phyloP scores from a whole-genome alignment of 768 basidiomycete species.

The Coprinopsis marcescibilis region DNA sequence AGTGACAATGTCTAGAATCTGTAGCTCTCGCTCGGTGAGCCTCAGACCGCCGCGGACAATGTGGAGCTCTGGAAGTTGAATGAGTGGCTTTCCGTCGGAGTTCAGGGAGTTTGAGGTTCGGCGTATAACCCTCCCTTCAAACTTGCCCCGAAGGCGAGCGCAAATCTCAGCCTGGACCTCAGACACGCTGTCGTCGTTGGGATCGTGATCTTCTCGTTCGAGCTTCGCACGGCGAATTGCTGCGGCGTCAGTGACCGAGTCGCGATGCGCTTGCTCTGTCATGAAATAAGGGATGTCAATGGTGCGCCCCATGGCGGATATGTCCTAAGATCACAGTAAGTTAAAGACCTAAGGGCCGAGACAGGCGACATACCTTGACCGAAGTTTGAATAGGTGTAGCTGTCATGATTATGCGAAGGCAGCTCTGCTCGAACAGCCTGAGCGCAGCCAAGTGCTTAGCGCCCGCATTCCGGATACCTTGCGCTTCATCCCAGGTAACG shows the following conservation, averaged over 20 bases:
- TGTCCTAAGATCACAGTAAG: background rate
- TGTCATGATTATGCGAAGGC: constrained; percentile 13
- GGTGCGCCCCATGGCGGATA: constrained; percentile 22
- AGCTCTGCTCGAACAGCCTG: constrained; percentile 9
- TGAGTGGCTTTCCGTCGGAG: constrained; percentile 10
- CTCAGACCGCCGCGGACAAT: constrained; percentile 8
- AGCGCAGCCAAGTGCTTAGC: constrained; percentile 12
- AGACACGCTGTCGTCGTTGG: constrained; percentile 5
- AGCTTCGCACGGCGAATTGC: constrained; percentile 11
- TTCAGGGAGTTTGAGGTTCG: constrained; percentile 15
- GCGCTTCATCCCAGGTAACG: constrained; percentile 18
- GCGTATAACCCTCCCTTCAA: constrained; percentile 17
- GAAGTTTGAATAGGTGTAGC: constrained; percentile 22
- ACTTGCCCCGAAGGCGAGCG: constrained; percentile 14
- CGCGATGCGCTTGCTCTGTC: constrained; percentile 8
- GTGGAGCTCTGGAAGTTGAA: constrained; percentile 14
- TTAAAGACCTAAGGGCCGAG: background rate
- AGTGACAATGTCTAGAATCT: constrained; percentile 13
- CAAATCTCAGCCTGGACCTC: constrained; percentile 10
- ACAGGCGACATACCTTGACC: constrained; percentile 16
- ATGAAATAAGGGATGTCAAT: constrained; percentile 22
- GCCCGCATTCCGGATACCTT: constrained; percentile 17
- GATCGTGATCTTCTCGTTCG: constrained; percentile 4
- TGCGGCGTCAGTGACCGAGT: constrained; percentile 19
- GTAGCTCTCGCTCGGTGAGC: constrained; percentile 16